phyloP scores from a whole-genome alignment of 2,329 filamentous ascomycete genomes.

The Colletotrichum kahawae region DNA sequence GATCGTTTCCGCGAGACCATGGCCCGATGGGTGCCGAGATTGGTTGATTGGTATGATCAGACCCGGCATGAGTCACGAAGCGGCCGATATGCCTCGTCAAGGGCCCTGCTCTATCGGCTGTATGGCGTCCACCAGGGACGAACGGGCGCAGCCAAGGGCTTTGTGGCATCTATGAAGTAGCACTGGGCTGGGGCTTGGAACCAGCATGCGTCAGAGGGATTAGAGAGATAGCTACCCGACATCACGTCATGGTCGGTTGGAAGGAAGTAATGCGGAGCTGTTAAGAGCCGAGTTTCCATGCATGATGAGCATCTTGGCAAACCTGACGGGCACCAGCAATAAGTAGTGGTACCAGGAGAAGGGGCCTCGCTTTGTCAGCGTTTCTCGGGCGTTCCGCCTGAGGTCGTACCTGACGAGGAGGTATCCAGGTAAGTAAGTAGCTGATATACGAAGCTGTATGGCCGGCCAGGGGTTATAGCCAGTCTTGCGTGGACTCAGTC shows the following conservation, averaged over 20 bases:
- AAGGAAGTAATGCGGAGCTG: not conserved
- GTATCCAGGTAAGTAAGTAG: not conserved
- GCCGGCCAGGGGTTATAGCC: not conserved
- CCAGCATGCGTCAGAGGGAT: not conserved
- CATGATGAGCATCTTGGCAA: not conserved
- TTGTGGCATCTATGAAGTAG: not conserved
- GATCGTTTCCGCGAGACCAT: not conserved
- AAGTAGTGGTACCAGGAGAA: not conserved
- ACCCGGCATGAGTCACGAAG: not conserved
- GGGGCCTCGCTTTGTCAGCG: not conserved
- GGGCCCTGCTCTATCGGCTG: not conserved
- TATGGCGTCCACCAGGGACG: not conserved
- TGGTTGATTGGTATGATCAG: not conserved
- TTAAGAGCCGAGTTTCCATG: not conserved
- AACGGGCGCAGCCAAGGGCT: not conserved
- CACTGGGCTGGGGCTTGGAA: not conserved
- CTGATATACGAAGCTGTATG: not conserved
- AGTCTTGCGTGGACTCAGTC: not conserved
- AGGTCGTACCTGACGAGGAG: not conserved
- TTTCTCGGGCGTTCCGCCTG: not conserved
- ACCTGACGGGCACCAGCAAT: not conserved
- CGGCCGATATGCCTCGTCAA: not conserved
- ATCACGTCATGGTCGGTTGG: not conserved
- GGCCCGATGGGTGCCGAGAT: not conserved
- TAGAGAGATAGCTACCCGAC: not conserved